Evolutionary conservation across 495 filamentous ascomycete species (phyloP).

Genomic region (Talaromyces ruber): DNA sequence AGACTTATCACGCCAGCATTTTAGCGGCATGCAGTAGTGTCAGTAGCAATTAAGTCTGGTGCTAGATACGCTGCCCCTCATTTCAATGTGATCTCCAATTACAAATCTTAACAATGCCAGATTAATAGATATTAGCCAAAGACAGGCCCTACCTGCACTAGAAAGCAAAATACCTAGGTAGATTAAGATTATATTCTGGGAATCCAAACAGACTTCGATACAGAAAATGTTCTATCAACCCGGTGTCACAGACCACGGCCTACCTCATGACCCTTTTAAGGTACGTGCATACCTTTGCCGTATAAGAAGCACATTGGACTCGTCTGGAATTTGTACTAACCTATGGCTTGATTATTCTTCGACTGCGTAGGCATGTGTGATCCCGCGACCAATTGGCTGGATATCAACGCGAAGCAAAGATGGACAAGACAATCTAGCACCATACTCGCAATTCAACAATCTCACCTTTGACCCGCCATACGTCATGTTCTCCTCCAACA

Average conservation of each 20-base stretch:
- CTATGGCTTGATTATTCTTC: background rate
- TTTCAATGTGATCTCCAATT: background rate
- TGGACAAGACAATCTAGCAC: constrained; percentile 40
- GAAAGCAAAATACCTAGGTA: no score
- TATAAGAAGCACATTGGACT: background rate
- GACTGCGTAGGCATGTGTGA: constrained; percentile 24
- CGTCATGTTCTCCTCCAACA: constrained; percentile 47
- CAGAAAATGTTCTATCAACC: constrained; percentile 25
- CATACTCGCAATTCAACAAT: constrained; percentile 53
- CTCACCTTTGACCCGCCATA: constrained; percentile 52
- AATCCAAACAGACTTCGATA: background rate
- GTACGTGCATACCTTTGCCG: constrained; percentile 7
- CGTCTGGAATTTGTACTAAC: background rate
- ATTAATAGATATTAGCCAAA: no score
- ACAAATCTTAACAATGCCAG: no score
- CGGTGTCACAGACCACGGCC: constrained; percentile 23
- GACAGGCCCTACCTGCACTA: no score
- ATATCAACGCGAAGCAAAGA: constrained; percentile 28
- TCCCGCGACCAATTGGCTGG: constrained; percentile 39
- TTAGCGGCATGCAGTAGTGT: background rate
- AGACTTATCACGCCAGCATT: background rate
- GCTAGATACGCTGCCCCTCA: background rate
- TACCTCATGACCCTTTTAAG: constrained; percentile 37
- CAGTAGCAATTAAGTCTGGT: background rate
- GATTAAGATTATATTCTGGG: no score